Evolutionary conservation across 805 yeast species (phyloP).

Genomic region (Zygotorulaspora florentina): DNA sequence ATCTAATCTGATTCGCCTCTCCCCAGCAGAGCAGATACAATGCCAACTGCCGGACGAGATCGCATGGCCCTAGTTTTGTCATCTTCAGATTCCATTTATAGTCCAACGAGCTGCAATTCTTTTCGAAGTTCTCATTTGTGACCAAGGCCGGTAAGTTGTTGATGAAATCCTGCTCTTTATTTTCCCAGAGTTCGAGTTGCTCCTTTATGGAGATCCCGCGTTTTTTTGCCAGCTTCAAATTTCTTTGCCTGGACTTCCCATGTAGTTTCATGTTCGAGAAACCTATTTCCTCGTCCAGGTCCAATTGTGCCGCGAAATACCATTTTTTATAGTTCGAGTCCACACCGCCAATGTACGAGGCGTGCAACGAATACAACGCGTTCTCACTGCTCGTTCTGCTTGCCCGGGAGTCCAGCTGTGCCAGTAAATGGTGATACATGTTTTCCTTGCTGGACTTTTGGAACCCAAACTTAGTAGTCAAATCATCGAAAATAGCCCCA

Average conservation of each 20-base stretch:
- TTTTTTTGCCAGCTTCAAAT: slow-evolving; percentile 42
- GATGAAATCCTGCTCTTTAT: slow-evolving; percentile 48
- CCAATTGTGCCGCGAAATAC: slow-evolving; percentile 84
- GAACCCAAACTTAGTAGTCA: slow-evolving; percentile 73
- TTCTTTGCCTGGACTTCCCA: slow-evolving; percentile 43
- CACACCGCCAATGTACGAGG: slow-evolving; percentile 90
- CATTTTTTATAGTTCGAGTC: slow-evolving; percentile 83
- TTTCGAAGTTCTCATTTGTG: slow-evolving; percentile 64
- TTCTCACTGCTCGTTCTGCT: slow-evolving; percentile 67
- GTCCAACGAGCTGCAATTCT: slow-evolving; percentile 70
- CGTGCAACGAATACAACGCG: slow-evolving; percentile 75
- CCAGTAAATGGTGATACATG: slow-evolving; percentile 77
- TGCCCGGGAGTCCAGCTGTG: slow-evolving; percentile 80
- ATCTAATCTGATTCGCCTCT: slow-evolving; percentile 80
- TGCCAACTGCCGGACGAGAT: slow-evolving; percentile 64
- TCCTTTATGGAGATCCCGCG: slow-evolving; percentile 35
- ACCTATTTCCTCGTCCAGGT: slow-evolving; percentile 66
- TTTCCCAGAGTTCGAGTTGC: slow-evolving; percentile 39
- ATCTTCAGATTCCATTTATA: slow-evolving; percentile 71
- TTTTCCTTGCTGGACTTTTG: slow-evolving; percentile 74
- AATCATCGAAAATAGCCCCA: slow-evolving; percentile 51
- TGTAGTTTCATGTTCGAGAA: slow-evolving; percentile 50
- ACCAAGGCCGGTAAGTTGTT: slow-evolving; percentile 51
- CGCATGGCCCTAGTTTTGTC: slow-evolving; percentile 49
- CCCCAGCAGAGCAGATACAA: slow-evolving; percentile 82